Percentiles rank a stretch among this genome's conserved stretches.
These are phyloP conservation scores for Colletotrichum lini DNA, from an alignment of 2,329 filamentous ascomycete genomes.

Conservation along the genomic window DNA sequence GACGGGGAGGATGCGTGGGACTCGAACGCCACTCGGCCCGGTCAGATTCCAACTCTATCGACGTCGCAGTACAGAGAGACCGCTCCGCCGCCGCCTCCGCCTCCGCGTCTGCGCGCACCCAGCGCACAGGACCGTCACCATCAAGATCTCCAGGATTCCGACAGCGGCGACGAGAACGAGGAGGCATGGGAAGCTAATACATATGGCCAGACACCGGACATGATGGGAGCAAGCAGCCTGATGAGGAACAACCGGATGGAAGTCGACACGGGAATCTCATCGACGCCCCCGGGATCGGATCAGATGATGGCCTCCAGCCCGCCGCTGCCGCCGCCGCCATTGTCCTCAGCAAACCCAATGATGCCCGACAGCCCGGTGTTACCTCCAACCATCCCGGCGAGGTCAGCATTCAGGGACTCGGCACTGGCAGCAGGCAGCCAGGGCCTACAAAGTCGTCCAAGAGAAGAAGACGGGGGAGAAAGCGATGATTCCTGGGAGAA, in stretches of 20 bases:
- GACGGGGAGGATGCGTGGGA: conserved; percentile 35
- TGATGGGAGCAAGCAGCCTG: conserved; percentile 22
- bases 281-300: conserved; percentile 8
- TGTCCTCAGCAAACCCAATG: background rate
- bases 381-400: conserved; percentile 4
- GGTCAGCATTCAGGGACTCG: conserved; percentile 23
- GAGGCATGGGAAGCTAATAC: conserved; percentile 34
- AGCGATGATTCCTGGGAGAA: conserved; percentile 42
- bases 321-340: background rate
- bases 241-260: conserved; percentile 17
- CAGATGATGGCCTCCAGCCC: conserved; percentile 18
- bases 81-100: conserved; percentile 2
- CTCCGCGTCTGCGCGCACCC: conserved; percentile 26
- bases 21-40: conserved; percentile 29
- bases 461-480: conserved; percentile 39
- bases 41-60: conserved; percentile 32
- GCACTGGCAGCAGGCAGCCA: conserved; percentile 22
- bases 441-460: conserved; percentile 37
- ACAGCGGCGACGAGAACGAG: conserved; percentile 31
- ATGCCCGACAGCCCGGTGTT: background rate
- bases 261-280: conserved; percentile 8
- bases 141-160: conserved; percentile 31
- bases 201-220: conserved; percentile 33
- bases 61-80: conserved; percentile 27
- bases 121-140: conserved; percentile 22